phyloP scores from a whole-genome alignment of 169 alveolate genomes.

The Plasmodium inui region DNA sequence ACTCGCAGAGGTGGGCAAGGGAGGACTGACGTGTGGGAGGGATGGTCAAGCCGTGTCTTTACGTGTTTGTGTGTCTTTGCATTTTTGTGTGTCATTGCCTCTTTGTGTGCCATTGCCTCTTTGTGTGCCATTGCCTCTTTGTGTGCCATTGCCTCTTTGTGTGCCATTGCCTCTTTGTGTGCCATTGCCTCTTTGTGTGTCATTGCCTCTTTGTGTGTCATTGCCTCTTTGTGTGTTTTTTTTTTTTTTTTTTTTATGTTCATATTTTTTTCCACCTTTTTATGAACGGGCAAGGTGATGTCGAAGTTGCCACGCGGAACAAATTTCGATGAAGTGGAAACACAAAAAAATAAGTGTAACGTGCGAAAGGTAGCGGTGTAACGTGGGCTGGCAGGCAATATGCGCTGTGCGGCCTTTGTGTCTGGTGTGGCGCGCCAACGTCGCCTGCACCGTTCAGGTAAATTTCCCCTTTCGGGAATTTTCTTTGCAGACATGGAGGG shows the following conservation, averaged over 20 bases:
- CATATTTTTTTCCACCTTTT: neutral
- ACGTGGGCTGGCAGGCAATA: neutral
- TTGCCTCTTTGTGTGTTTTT: neutral
- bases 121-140: too few species aligned
- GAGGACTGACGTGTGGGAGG: neutral
- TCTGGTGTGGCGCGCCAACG: neutral
- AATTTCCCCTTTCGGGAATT: neutral
- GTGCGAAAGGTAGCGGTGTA: neutral
- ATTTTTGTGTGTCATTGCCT: neutral
- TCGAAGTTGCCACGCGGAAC: neutral
- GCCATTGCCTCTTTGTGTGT: too few species aligned
- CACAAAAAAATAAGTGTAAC: neutral
- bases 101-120: too few species aligned
- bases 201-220: too few species aligned
- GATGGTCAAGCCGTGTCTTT: neutral
- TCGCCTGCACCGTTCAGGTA: neutral
- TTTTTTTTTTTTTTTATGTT: neutral
- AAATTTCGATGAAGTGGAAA: neutral
- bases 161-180: neutral
- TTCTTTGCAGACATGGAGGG: neutral
- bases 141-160: neutral
- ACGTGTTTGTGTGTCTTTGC: neutral
- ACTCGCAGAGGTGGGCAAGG: slow-evolving; percentile 8
- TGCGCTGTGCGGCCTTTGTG: neutral
- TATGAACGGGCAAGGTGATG: slow-evolving; percentile 13